phyloP scores from a whole-genome alignment of 2,329 filamentous ascomycete species.

The Mycocentrospora acerina region DNA sequence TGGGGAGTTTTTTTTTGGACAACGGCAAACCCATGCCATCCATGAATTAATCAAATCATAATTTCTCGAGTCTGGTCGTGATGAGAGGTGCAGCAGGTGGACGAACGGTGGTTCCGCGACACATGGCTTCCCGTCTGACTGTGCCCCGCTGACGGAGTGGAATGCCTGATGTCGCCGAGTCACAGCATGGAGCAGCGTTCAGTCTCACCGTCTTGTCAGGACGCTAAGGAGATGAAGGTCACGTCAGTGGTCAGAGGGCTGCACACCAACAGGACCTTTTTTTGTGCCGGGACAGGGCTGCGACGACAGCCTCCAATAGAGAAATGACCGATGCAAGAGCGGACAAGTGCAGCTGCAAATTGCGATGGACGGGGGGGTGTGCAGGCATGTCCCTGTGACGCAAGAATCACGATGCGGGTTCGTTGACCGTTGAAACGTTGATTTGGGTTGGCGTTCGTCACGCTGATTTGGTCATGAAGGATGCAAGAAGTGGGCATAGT shows the following conservation, averaged over 20 bases:
- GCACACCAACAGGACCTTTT: slow-evolving; percentile 26
- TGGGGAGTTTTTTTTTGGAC: slow-evolving; percentile 2
- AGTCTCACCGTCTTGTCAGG: no score
- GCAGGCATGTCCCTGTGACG: slow-evolving; percentile 18
- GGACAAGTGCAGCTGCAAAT: slow-evolving; percentile 37
- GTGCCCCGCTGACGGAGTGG: slow-evolving; percentile 30
- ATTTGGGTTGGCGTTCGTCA: slow-evolving; percentile 3
- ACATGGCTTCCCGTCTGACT: slow-evolving; percentile 19
- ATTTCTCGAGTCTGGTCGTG: no score
- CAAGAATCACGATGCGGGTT: slow-evolving; percentile 26
- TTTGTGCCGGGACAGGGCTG: slow-evolving; percentile 15
- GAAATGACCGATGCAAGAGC: slow-evolving; percentile 30
- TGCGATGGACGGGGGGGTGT: slow-evolving; percentile 15
- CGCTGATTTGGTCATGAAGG: slow-evolving; percentile 1
- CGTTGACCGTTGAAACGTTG: slow-evolving; percentile 3
- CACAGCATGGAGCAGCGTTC: slow-evolving; percentile 22
- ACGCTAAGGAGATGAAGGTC: slow-evolving; percentile 18
- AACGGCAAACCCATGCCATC: no score
- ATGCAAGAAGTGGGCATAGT: no score
- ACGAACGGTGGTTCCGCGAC: slow-evolving; percentile 18
- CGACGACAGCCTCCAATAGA: slow-evolving; percentile 13
- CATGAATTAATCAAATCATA: no score
- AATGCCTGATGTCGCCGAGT: slow-evolving; percentile 33
- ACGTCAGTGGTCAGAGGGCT: slow-evolving; percentile 27
- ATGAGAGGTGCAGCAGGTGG: no score